Percentiles rank a stretch among this genome's conserved stretches.
These are phyloP conservation scores for Epichloe typhina DNA, from an alignment of 2,329 filamentous ascomycete genomes.

Conservation along the genomic window DNA sequence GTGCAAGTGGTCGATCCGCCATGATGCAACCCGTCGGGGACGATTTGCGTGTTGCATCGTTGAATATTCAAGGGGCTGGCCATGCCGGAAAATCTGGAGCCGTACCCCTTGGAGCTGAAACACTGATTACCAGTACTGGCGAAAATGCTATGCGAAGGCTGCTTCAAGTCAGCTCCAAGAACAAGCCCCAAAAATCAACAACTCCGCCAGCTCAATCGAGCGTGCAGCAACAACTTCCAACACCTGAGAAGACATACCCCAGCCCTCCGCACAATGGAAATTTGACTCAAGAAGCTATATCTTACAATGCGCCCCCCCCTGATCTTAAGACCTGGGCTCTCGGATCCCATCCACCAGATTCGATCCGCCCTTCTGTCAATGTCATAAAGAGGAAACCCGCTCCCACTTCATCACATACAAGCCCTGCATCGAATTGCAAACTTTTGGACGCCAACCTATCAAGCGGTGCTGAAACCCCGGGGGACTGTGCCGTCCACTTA, in stretches of 20 bases:
- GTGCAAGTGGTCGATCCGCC: conserved; percentile 53
- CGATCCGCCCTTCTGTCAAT: conserved; percentile 17
- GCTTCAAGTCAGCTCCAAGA: conserved; percentile 9
- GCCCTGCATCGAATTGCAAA: conserved; percentile 1
- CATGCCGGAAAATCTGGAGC: conserved; percentile 6
- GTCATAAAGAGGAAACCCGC: conserved; percentile 34
- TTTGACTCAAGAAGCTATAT: conserved; percentile 11
- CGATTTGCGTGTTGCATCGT: conserved; percentile 39
- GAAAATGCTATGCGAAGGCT: conserved; percentile 22
- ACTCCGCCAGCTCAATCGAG: not conserved
- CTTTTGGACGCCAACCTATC: not conserved
- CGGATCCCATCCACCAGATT: conserved; percentile 11
- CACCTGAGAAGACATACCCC: conserved; percentile 16
- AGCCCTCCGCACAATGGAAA: conserved; percentile 21
- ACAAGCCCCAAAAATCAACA: not conserved
- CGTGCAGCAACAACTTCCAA: not conserved
- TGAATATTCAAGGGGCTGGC: conserved; percentile 32
- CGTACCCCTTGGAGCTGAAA: conserved; percentile 21
- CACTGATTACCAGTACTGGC: conserved; percentile 11
- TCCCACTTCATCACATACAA: conserved; percentile 12
- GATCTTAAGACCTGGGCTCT: conserved; percentile 6
- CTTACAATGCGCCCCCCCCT: conserved; percentile 3
- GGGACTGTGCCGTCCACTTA: conserved; percentile 3
- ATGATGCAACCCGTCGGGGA: conserved; percentile 54
- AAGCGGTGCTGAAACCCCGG: conserved; percentile 13